A percentile compares a stretch with the other conserved stretches of the same genome.
These are phyloP conservation scores for Mortierella hygrophila DNA, from an alignment of 192 early-diverging fungal genomes.

Conservation along the genomic window DNA sequence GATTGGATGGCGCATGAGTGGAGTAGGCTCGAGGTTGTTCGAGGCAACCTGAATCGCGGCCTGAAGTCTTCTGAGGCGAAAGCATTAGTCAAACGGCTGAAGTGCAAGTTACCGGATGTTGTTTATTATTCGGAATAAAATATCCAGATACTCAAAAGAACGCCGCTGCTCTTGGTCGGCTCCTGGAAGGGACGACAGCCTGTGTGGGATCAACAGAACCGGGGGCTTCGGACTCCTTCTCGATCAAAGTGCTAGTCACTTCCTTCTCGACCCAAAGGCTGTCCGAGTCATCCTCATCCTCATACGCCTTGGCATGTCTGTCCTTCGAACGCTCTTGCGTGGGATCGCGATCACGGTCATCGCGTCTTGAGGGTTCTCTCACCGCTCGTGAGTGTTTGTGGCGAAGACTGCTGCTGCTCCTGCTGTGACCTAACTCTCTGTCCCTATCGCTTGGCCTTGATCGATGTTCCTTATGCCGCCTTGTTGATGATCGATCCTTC, in stretches of 20 bases:
- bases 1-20: slow-evolving; percentile 5
- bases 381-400: not conserved
- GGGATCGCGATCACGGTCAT: not conserved
- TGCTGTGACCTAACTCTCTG: not conserved
- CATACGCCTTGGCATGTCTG: not conserved
- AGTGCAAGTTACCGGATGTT: not conserved
- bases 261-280: not conserved
- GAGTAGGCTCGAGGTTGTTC: not conserved
- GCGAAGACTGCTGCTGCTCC: not conserved
- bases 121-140: slow-evolving; percentile 6
- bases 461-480: not conserved
- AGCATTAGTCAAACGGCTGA: not conserved
- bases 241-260: not conserved
- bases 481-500: not conserved
- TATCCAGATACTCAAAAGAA: not conserved
- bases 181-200: not conserved
- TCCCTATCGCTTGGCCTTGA: not conserved
- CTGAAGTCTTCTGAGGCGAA: not conserved
- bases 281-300: not conserved
- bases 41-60: not conserved
- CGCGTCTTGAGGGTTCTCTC: not conserved
- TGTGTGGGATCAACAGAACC: not conserved
- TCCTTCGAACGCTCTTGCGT: not conserved
- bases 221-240: not conserved
- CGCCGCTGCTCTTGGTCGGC: not conserved